Conservation (phyloP, 768 basidiomycete species). For the Boletellus sp. region DNA sequence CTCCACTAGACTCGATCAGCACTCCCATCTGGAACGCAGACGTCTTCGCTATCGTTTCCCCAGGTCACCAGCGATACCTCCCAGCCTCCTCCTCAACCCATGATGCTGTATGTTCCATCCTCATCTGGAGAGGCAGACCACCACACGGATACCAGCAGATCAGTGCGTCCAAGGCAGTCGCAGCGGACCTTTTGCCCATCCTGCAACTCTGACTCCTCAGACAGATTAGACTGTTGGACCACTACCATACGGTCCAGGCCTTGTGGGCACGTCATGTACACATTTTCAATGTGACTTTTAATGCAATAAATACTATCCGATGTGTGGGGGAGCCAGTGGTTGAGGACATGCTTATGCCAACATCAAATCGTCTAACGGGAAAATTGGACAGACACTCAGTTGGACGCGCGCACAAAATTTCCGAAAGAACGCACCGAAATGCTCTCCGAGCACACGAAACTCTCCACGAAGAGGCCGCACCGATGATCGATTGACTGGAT, state of each 20-base stretch:
- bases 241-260: neutral
- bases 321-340: neutral
- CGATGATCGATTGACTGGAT: neutral
- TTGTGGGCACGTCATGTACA: neutral
- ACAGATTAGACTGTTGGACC: neutral
- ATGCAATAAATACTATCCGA: neutral
- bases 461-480: neutral
- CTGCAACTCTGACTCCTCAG: no score
- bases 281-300: neutral
- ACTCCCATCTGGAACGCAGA: neutral
- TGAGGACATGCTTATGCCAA: neutral
- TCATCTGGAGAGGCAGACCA: neutral
- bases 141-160: neutral
- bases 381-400: neutral
- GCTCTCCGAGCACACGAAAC: neutral
- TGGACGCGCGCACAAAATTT: neutral
- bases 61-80: neutral
- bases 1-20: neutral
- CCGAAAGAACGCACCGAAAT: neutral
- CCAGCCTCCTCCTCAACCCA: neutral
- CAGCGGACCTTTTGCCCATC: neutral
- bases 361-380: neutral
- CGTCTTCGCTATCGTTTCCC: neutral
- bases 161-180: no score
- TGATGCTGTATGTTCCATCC: neutral